Base-by-base conservation (phyloP, 805 yeast genomes). In the Lachancea kluyveri region DNA sequence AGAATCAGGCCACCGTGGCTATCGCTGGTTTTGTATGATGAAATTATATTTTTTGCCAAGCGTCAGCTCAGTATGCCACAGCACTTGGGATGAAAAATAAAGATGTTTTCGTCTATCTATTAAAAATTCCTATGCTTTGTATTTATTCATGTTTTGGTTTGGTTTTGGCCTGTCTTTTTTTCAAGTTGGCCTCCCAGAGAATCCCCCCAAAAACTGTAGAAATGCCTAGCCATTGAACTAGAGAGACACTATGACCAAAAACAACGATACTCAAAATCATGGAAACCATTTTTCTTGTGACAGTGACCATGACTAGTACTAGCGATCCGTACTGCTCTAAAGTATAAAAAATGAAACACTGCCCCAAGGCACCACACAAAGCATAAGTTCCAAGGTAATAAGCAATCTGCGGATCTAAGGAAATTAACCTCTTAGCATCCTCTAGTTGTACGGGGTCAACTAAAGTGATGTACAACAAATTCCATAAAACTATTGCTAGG, bases 251-350 rank as follows among this genome's bases (percentile, higher is more conserved):
- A 53, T 92, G 96, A n/a, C 92, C 90, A 59, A 86, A 90, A 41
- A 90, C 62, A 3, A 85, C 55, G 30, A 92, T 96, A 48, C 95
- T 82, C 32, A 90, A 59, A 20, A 87, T 68, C 97, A 92, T 90
- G 23, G 96, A 86, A 29, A 87, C 65, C 96, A 92, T 90, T 52
- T 92, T 92, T 46, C 99, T 71, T 1, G 98, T 90, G 7, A 92
- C 96, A 0, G 97, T 92, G 11, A 94, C 90, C 24, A 95, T 90
- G 17, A 90, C 87, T 33, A 92, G 65, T 0, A 83, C 72, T 38
- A 92, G 63, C 2, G 96, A 85, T 29, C 90, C 95, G 52, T 84
- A 92, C 36, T 74, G 69, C 45, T 85, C 92, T 27, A 92, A 62
- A 2, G 95, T 86, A 32, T 77, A 59, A 52, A 88, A 92, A 25